Evolutionary conservation across 768 basidiomycete species (phyloP).

Genomic region (Lactifluus rugatus): DNA sequence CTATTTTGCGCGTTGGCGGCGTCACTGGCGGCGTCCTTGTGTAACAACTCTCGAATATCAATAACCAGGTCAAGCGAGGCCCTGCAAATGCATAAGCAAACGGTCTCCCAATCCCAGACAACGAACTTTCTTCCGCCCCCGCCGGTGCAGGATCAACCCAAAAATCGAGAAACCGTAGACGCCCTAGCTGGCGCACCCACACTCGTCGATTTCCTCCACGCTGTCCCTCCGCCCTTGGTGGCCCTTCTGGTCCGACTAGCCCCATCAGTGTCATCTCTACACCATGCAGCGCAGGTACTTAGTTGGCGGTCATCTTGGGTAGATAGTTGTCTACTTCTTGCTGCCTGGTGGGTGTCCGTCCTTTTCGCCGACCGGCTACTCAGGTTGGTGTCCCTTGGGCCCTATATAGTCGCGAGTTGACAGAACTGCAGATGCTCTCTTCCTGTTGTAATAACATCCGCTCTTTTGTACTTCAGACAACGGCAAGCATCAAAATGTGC

Average conservation of each 20-base stretch:
- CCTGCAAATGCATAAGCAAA: not conserved
- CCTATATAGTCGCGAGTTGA: not conserved
- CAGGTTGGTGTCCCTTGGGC: slow-evolving; percentile 30
- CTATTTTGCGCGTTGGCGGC: too few species aligned
- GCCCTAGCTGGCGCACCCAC: slow-evolving; percentile 16
- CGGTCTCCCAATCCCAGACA: slow-evolving; percentile 4
- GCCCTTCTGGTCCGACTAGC: slow-evolving; percentile 52
- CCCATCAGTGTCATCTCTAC: slow-evolving; percentile 38
- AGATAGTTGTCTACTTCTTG: slow-evolving; percentile 58
- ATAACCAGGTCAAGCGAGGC: too few species aligned
- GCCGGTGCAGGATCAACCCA: not conserved
- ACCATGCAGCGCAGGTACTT: slow-evolving; percentile 38
- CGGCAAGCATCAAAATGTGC: slow-evolving; percentile 11
- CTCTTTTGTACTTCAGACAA: slow-evolving; percentile 28
- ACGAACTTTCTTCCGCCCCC: not conserved
- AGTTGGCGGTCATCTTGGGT: slow-evolving; percentile 52
- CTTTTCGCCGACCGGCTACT: slow-evolving; percentile 38
- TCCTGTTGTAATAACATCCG: slow-evolving; percentile 40
- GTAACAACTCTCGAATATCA: too few species aligned
- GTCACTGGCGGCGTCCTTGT: too few species aligned
- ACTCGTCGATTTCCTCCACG: slow-evolving; percentile 41
- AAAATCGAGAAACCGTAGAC: not conserved
- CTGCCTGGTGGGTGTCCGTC: slow-evolving; percentile 70
- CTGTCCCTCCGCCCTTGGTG: slow-evolving; percentile 54
- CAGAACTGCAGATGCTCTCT: slow-evolving; percentile 42